Evolutionary conservation across 2,329 filamentous ascomycete species (phyloP).

Genomic region (Purpureocillium takamizusanense): DNA sequence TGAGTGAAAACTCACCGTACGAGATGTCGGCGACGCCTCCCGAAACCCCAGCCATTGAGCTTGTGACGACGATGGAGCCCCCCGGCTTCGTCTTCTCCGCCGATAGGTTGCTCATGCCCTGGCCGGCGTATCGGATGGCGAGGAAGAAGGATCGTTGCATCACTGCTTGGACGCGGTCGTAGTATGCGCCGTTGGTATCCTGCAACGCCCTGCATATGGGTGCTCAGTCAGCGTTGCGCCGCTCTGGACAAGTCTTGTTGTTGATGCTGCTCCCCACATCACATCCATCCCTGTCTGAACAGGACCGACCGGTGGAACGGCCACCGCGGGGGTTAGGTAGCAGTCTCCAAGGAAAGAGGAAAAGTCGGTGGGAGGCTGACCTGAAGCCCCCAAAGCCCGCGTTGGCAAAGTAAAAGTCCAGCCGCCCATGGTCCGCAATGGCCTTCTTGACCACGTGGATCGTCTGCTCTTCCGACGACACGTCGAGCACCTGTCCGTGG

Average conservation of each 20-base stretch:
- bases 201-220: constrained; percentile 1
- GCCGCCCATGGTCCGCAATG: constrained; percentile 2
- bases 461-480: background rate
- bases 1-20: constrained; percentile 1
- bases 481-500: background rate
- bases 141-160: constrained; percentile 11
- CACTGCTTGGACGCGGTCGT: constrained; percentile 3
- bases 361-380: no score
- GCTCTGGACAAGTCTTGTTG: no score
- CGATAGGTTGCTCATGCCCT: constrained; percentile 8
- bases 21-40: constrained; percentile 6
- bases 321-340: no score
- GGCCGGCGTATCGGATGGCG: constrained; percentile 9
- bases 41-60: constrained; percentile 6
- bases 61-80: constrained; percentile 9
- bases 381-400: constrained; percentile 8
- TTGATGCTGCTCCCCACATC: no score
- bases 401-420: constrained; percentile 14
- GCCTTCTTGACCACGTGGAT: background rate
- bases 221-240: no score
- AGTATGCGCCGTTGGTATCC: constrained; percentile 1
- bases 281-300: no score
- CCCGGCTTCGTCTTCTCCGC: constrained; percentile 4
- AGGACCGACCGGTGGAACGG: no score
- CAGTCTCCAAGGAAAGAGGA: no score